phyloP scores from a whole-genome alignment of 371 early-diverging fungal species.

The Nosema bombycis region DNA sequence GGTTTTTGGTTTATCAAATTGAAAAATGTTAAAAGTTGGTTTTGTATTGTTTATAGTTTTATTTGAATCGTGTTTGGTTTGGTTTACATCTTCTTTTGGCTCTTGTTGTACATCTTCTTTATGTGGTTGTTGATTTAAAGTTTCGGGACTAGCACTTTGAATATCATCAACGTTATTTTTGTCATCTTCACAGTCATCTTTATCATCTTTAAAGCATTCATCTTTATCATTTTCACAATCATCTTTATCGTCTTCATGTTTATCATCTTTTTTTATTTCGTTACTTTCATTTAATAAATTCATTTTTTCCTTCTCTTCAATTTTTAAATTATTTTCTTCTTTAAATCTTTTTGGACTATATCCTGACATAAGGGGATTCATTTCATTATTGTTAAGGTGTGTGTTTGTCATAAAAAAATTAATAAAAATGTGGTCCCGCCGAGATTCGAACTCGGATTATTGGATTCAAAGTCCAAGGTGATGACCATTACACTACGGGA shows the following conservation, averaged over 20 bases:
- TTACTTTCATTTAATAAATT: neutral
- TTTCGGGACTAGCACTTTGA: neutral
- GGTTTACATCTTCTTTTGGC: neutral
- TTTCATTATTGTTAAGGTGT: too few relatives aligned
- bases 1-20: neutral
- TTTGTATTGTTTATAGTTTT: too few relatives aligned
- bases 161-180: neutral
- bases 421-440: slow-evolving; percentile 67
- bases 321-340: neutral
- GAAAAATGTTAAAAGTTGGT: neutral
- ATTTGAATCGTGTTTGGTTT: too few relatives aligned
- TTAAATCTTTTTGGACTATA: neutral
- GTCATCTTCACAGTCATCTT: neutral
- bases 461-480: slow-evolving; percentile 70
- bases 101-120: neutral
- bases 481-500: slow-evolving; percentile 69
- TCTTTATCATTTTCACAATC: neutral
- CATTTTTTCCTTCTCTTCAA: neutral
- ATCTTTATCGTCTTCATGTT: neutral
- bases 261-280: neutral
- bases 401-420: neutral
- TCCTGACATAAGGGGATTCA: neutral
- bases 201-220: neutral
- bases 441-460: slow-evolving; percentile 71
- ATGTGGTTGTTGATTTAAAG: neutral